phyloP scores from a whole-genome alignment of 1,284 basidiomycete species.

The Hymenochaete sp. region DNA sequence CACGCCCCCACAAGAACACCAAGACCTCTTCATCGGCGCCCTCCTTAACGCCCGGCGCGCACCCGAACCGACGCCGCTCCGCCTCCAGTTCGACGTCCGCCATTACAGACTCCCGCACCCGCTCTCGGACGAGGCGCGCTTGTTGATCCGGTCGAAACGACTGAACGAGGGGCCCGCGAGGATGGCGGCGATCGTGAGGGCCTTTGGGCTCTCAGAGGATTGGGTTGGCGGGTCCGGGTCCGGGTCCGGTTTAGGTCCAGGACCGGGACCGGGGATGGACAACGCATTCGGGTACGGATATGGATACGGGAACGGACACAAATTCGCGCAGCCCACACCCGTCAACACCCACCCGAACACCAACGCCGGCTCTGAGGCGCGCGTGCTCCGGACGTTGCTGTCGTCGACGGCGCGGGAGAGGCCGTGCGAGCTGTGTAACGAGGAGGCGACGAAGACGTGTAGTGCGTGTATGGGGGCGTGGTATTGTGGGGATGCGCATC shows the following conservation, averaged over 20 bases:
- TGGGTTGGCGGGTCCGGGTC: conserved; percentile 14
- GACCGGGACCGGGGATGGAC: background rate
- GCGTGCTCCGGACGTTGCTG: conserved; percentile 7
- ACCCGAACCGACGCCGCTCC: conserved; percentile 15
- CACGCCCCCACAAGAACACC: conserved; percentile 12
- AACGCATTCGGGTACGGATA: background rate
- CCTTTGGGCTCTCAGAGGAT: conserved; percentile 13
- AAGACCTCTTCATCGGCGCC: conserved; percentile 15
- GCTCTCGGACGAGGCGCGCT: conserved; percentile 13
- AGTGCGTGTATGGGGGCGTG: conserved; percentile 15
- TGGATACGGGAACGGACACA: too few species aligned
- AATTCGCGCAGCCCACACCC: too few species aligned
- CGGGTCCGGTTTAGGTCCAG: too few species aligned
- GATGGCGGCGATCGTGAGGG: conserved; percentile 7
- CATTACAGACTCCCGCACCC: conserved; percentile 12
- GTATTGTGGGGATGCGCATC: conserved; percentile 17
- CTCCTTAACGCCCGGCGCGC: conserved; percentile 11
- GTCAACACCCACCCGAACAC: too few species aligned
- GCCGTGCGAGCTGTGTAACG: conserved; percentile 12
- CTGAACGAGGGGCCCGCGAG: conserved; percentile 7
- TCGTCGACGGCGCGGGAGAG: conserved; percentile 8
- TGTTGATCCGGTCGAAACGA: conserved; percentile 16
- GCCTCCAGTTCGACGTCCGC: conserved; percentile 13
- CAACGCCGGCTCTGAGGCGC: conserved; percentile 4
- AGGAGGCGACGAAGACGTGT: conserved; percentile 14